Evolutionary conservation across 495 filamentous ascomycete species (phyloP).

Genomic region (Lasiosphaeriaceae sp.): DNA sequence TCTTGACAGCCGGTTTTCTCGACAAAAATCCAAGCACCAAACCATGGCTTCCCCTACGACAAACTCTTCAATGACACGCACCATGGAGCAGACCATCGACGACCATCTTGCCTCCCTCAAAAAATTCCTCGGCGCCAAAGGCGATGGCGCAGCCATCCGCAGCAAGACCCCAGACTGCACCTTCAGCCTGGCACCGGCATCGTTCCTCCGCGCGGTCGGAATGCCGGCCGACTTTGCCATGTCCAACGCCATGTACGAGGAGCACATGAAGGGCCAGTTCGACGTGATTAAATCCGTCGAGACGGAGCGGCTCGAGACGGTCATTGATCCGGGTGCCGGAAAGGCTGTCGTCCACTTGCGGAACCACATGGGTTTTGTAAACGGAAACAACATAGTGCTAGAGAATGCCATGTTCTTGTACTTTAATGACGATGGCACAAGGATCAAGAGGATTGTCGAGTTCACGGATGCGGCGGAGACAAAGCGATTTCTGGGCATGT

Average conservation of each 20-base stretch:
- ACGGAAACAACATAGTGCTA: not conserved
- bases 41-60: too few species aligned
- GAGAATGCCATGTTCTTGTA: not conserved
- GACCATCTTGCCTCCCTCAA: not conserved
- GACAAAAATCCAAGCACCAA: too few species aligned
- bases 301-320: not conserved
- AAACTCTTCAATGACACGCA: too few species aligned
- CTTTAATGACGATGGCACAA: not conserved
- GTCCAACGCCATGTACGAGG: not conserved
- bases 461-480: not conserved
- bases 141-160: not conserved
- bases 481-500: not conserved
- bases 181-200: not conserved
- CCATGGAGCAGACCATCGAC: not conserved
- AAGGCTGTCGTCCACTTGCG: not conserved
- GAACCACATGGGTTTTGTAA: not conserved
- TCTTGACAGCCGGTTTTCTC: too few species aligned
- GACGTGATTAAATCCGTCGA: not conserved
- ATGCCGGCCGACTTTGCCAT: not conserved
- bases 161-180: not conserved
- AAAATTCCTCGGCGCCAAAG: not conserved
- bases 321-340: not conserved
- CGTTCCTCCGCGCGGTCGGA: not conserved
- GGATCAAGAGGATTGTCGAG: not conserved
- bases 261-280: not conserved